Evolutionary conservation across 1,139 yeast species (phyloP), one percentile per base, ranked within the genome.

Genomic region (Magnusiomyces tetraspermus): DNA sequence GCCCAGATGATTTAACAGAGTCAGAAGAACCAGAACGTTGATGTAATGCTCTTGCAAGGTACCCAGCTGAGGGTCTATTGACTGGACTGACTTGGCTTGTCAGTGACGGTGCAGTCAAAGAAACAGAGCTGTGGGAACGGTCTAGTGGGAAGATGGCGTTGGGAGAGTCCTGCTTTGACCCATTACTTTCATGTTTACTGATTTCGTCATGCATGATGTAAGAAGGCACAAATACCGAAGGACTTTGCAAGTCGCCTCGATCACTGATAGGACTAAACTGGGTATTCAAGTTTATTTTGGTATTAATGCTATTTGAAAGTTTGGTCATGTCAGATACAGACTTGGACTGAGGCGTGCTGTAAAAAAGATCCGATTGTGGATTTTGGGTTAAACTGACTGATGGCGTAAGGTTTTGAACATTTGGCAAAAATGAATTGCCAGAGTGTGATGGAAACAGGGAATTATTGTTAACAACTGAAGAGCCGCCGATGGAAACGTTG

Each of bases 51-150:
- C 48, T 51, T 2, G 61, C 60, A 5, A 63, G 53, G 46, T 62
- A 54, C 1, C 57, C 46, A 3, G 57, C 62, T 2, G 65, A 60
- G 8, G 63, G 60, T 24, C 65, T 53, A 2, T 51, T 46, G 24
- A 30, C 43, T 5, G 49, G 6, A 15, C 43, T 21, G 13, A 45
- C 24, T 15, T 55, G 53, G 28, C 53, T 49, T 10, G 63, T 59
- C 38, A 33, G 17, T 50, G 60, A 54, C 2, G 64, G 58, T 15
- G 61, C 63, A 11, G 59, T 55, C 42, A 66, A 63, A 43, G 66
- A 48, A 45, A 65, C 63, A n/a, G 69, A 63, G 15, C 69, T 69
- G 36, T 65, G 55, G 8, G 65, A 58, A 59, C 60, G 57, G 48
- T 66, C 63, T 2, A 64, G 65, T 1, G 66, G 59, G 10, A 67